phyloP scores from a whole-genome alignment of 768 basidiomycete genomes.

The Leucogyrophana mollusca region DNA sequence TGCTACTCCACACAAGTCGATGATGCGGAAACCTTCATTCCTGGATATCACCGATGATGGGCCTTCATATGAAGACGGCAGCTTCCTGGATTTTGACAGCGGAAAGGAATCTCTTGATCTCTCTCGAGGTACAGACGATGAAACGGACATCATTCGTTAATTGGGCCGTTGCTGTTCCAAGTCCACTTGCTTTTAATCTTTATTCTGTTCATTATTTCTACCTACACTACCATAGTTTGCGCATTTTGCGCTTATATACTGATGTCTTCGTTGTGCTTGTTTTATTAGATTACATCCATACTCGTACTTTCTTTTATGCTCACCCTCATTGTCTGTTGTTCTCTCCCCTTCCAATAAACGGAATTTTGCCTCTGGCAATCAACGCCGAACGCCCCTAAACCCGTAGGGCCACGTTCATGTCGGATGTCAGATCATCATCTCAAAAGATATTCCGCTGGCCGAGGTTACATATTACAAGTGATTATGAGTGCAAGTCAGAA shows the following conservation, averaged over 20 bases:
- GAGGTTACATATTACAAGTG: too few relatives aligned
- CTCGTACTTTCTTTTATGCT: neutral
- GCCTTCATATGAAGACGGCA: conserved; percentile 27
- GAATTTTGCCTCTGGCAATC: too few relatives aligned
- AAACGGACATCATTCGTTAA: conserved; percentile 28
- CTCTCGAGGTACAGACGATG: conserved; percentile 33
- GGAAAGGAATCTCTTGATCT: conserved; percentile 41
- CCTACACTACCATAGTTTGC: conserved; percentile 1
- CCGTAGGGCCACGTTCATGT: too few relatives aligned
- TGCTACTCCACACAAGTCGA: conserved; percentile 44
- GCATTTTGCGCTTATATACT: conserved; percentile 3
- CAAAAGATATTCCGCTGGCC: too few relatives aligned
- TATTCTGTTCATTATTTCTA: conserved; percentile 16
- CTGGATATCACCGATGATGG: conserved; percentile 55
- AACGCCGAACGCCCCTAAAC: too few relatives aligned
- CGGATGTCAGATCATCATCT: too few relatives aligned
- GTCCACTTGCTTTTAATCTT: conserved; percentile 8
- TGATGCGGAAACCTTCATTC: conserved; percentile 71
- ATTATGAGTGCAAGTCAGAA: conserved; percentile 6
- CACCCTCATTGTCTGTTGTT: neutral
- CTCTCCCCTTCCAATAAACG: neutral
- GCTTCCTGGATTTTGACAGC: conserved; percentile 40
- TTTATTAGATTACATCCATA: conserved; percentile 13
- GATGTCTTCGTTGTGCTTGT: conserved; percentile 8
- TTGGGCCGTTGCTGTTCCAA: neutral